Evolutionary conservation across 108 stramenopile genomes (phyloP).

Genomic region (Mayamaea pseudoterrestris): DNA sequence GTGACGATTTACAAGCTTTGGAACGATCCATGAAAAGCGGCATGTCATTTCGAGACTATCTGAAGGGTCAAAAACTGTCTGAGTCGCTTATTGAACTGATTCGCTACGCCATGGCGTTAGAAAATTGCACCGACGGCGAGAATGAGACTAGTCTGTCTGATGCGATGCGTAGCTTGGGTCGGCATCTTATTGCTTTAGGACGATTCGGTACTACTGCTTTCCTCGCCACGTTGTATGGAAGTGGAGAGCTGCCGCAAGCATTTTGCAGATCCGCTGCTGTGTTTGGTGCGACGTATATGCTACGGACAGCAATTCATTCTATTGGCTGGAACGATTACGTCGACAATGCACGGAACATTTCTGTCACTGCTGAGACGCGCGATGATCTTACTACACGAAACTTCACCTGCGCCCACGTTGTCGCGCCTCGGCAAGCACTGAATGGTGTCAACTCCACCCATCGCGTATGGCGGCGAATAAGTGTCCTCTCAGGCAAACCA

Average conservation of each 20-base stretch:
- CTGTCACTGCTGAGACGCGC: slow-evolving; percentile 5
- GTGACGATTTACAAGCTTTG: slow-evolving; percentile 36
- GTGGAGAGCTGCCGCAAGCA: slow-evolving; percentile 67
- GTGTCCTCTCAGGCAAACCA: slow-evolving; percentile 39
- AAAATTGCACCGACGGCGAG: slow-evolving; percentile 9
- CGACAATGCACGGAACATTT: slow-evolving; percentile 16
- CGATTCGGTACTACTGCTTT: slow-evolving; percentile 73
- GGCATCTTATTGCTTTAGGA: slow-evolving; percentile 58
- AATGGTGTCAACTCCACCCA: background rate
- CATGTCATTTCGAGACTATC: slow-evolving; percentile 43
- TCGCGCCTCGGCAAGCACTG: slow-evolving; percentile 28
- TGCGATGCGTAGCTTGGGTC: slow-evolving; percentile 45
- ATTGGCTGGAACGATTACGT: slow-evolving; percentile 11
- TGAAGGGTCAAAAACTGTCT: slow-evolving; percentile 43
- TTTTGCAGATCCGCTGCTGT: slow-evolving; percentile 82
- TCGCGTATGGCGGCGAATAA: slow-evolving; percentile 32
- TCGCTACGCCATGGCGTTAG: slow-evolving; percentile 57
- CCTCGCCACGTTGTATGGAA: slow-evolving; percentile 64
- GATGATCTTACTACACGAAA: background rate
- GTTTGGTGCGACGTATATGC: slow-evolving; percentile 69
- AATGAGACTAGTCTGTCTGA: slow-evolving; percentile 2
- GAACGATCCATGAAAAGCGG: slow-evolving; percentile 28
- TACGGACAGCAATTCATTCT: slow-evolving; percentile 28
- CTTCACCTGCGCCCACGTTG: slow-evolving; percentile 38
- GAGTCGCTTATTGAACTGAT: slow-evolving; percentile 33